A percentile compares a stretch with the other conserved stretches of the same genome.
Evolutionary conservation across 2,329 filamentous ascomycete species (phyloP).

Genomic region (Podosphaera xanthii): DNA sequence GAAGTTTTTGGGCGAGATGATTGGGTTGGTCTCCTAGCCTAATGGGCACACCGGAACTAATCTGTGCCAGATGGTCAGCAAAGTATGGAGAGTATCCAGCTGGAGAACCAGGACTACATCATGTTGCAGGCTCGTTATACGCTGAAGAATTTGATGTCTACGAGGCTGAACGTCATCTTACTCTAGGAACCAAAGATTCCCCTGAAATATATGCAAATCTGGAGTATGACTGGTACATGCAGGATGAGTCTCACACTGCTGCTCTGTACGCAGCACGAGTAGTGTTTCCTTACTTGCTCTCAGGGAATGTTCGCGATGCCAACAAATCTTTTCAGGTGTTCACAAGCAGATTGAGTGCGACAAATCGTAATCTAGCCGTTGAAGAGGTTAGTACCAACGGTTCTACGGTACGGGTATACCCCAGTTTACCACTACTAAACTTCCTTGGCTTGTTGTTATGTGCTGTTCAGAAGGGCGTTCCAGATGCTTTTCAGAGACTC

Average conservation of each 20-base stretch:
- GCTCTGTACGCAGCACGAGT: conserved; percentile 68
- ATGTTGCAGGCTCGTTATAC: conserved; percentile 69
- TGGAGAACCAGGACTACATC: conserved; percentile 84
- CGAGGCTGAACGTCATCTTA: conserved; percentile 76
- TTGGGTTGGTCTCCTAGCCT: conserved; percentile 30
- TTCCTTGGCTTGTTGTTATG: conserved; percentile 72
- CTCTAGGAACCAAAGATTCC: conserved; percentile 75
- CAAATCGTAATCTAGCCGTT: conserved; percentile 35
- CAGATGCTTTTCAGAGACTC: conserved; percentile 62
- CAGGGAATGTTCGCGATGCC: conserved; percentile 75
- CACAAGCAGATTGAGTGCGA: conserved; percentile 36
- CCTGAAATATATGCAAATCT: conserved; percentile 57
- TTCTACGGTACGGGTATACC: conserved; percentile 62
- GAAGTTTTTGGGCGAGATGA: conserved; percentile 71
- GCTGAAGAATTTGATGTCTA: conserved; percentile 86
- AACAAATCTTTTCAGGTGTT: conserved; percentile 64
- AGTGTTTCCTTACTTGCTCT: conserved; percentile 72
- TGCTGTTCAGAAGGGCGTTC: conserved; percentile 53
- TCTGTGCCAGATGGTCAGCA: conserved; percentile 45
- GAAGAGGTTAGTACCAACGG: conserved; percentile 59
- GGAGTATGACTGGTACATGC: conserved; percentile 84
- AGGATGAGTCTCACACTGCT: conserved; percentile 72
- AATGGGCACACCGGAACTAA: conserved; percentile 3
- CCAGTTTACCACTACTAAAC: conserved; percentile 80
- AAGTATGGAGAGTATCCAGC: conserved; percentile 72